Evolutionary conservation across 2,329 filamentous ascomycete species (phyloP).

Genomic region (Curvularia eragrostidis): DNA sequence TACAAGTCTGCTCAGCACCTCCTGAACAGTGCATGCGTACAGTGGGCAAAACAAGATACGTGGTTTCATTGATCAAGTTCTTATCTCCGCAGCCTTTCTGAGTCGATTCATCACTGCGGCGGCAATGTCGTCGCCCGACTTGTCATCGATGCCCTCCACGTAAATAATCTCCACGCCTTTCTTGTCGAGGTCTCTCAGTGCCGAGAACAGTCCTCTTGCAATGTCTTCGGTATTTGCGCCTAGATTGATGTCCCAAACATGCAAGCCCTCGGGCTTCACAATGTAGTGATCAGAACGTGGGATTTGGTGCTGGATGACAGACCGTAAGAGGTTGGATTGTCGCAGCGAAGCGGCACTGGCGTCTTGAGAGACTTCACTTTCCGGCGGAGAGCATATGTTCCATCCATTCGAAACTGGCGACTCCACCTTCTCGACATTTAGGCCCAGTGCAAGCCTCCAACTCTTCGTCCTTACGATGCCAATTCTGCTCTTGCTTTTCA

Average conservation of each 20-base stretch:
- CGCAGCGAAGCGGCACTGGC: conserved; percentile 6
- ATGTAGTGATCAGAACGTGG: conserved; percentile 36
- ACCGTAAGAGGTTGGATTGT: conserved; percentile 44
- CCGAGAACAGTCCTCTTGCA: conserved; percentile 86
- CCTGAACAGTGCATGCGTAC: neutral
- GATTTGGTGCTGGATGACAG: conserved; percentile 44
- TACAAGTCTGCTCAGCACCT: neutral
- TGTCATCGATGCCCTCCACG: conserved; percentile 81
- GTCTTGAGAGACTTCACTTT: neutral
- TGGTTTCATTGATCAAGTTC: conserved; percentile 2
- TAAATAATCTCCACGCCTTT: conserved; percentile 81
- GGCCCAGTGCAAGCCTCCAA: conserved; percentile 34
- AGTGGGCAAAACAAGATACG: neutral
- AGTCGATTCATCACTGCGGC: conserved; percentile 67
- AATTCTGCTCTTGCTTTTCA: conserved; percentile 42
- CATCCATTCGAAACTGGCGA: conserved; percentile 10
- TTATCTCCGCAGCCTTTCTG: conserved; percentile 55
- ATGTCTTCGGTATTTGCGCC: conserved; percentile 75
- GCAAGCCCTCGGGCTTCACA: conserved; percentile 13
- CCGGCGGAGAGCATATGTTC: conserved; percentile 18
- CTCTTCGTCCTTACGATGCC: conserved; percentile 50
- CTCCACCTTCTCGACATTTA: conserved; percentile 11
- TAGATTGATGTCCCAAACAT: conserved; percentile 73
- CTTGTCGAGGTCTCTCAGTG: conserved; percentile 82
- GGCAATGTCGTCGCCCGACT: conserved; percentile 76